These are phyloP conservation scores for Teratosphaeria destructans DNA, from an alignment of 2,329 filamentous ascomycete genomes.

Conservation along the genomic window DNA sequence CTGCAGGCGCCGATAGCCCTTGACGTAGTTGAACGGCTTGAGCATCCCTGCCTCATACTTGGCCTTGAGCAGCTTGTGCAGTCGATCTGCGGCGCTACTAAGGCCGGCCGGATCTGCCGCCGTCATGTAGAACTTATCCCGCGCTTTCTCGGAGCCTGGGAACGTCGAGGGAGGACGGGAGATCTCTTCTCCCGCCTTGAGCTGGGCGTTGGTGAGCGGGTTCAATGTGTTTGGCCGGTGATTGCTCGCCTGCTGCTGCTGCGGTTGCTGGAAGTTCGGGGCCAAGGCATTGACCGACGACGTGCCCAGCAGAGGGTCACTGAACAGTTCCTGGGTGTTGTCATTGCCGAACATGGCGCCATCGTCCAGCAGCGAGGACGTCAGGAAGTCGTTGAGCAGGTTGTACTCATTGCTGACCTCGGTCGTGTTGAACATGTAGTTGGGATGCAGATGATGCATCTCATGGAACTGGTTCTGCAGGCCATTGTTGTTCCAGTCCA, in stretches of 20 bases:
- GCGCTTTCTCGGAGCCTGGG: conserved; percentile 54
- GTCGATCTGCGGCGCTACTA: conserved; percentile 79
- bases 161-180: conserved; percentile 52
- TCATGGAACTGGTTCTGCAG: conserved; percentile 81
- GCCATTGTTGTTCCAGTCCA: conserved; percentile 63
- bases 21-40: conserved; percentile 97
- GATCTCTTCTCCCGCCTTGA: conserved; percentile 40
- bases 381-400: conserved; percentile 89
- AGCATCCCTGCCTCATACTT: conserved; percentile 94
- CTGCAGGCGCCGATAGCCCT: conserved; percentile 81
- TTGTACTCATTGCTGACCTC: conserved; percentile 97
- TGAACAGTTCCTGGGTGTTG: conserved; percentile 44
- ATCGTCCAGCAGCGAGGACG: conserved; percentile 78
- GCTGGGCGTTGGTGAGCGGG: conserved; percentile 29
- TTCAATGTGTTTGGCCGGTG: conserved; percentile 26
- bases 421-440: conserved; percentile 88
- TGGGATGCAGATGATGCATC: conserved; percentile 87
- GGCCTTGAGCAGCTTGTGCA: conserved; percentile 85
- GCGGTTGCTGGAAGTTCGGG: conserved; percentile 25
- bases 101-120: conserved; percentile 88
- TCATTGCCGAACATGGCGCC: conserved; percentile 33
- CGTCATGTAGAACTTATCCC: conserved; percentile 89
- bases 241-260: not conserved
- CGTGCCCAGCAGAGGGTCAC: conserved; percentile 44
- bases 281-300: conserved; percentile 34